Evolutionary conservation across 164 flowering plant species (phyloP), one percentile per base, ranked within the genome.

Genomic region (Berberis thunbergii): DNA sequence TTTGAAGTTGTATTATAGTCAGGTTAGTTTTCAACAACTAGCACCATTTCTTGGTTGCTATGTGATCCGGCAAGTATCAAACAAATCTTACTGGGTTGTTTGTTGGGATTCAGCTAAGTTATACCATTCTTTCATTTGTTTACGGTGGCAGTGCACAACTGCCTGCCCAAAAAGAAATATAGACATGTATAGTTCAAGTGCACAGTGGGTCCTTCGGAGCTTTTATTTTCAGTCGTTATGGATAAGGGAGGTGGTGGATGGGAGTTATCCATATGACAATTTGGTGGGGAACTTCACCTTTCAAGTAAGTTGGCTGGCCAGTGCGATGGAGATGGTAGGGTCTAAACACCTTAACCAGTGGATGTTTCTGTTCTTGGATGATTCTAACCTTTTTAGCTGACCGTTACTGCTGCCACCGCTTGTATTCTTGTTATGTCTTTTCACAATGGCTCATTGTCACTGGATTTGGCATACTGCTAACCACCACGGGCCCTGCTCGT

Each of bases 111-210:
- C 2, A 52, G 54, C 11, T 52, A 3, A 10, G n/a, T 10, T 10
- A 52, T 52, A 52, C 54, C 13, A 52, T 52, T 52, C 54, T 52
- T 52, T 52, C n/a, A 52, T 52, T 52, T 8, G 54, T 52, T 52
- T 52, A 52, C 54, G 10, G n/a, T 10, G n/a, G 54, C 8, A 52
- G 11, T 52, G 10, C 54, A 11, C 1, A 26, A 4, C 54, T 52
- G 54, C 54, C n/a, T 52, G n/a, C n/a, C 54, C 54, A 52, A 52
- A 7, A 48, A 48, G 8, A 52, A 52, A 48, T 48, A 48, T 48
- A 48, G n/a, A 52, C n/a, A 3, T 52, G 54, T 52, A 52, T 52
- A 52, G 54, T 52, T 4, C 2, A 7, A 10, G 54, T 52, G 26
- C 26, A 26, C 54, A 10, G 11, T 52, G 54, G 54, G 54, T 4